Evolutionary conservation across 2,329 filamentous ascomycete species (phyloP).

Genomic region (Nakataea oryzae): DNA sequence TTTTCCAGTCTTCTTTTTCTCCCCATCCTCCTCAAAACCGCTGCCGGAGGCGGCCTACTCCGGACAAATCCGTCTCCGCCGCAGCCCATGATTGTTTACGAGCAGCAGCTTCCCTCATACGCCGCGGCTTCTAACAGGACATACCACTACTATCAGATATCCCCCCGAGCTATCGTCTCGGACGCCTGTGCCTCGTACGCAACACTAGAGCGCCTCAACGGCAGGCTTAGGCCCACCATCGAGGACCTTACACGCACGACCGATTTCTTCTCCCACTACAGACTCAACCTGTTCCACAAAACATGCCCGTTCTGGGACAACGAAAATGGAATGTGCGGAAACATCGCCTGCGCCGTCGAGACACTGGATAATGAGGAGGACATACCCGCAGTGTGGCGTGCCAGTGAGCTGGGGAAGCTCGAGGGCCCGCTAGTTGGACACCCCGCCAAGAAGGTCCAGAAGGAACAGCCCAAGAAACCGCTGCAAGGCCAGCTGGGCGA

Average conservation of each 20-base stretch:
- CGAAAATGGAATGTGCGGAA: slow-evolving; percentile 87
- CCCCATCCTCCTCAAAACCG: slow-evolving; percentile 6
- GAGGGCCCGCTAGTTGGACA: slow-evolving; percentile 87
- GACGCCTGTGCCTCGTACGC: slow-evolving; percentile 93
- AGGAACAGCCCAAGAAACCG: slow-evolving; percentile 60
- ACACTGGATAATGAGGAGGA: slow-evolving; percentile 93
- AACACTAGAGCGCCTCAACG: slow-evolving; percentile 77
- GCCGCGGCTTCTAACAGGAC: slow-evolving; percentile 25
- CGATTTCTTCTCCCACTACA: slow-evolving; percentile 98
- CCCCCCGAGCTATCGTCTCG: slow-evolving; percentile 77
- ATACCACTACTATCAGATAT: slow-evolving; percentile 50
- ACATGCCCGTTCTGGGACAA: slow-evolving; percentile 95
- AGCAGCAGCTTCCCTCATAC: background rate
- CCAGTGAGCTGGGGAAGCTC: slow-evolving; percentile 83
- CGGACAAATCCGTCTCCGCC: slow-evolving; percentile 11
- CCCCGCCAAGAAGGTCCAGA: slow-evolving; percentile 64
- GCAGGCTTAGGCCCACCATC: slow-evolving; percentile 63
- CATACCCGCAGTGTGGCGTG: slow-evolving; percentile 83
- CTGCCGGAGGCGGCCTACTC: slow-evolving; percentile 3
- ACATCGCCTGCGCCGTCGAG: slow-evolving; percentile 91
- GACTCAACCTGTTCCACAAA: slow-evolving; percentile 89
- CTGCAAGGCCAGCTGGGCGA: slow-evolving; percentile 77
- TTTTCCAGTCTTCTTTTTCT: slow-evolving; percentile 6
- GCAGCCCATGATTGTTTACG: slow-evolving; percentile 11
- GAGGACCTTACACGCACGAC: slow-evolving; percentile 75